Percentiles rank a stretch among this genome's conserved stretches.
phyloP scores from a whole-genome alignment of 1,284 basidiomycete species.

The Caloboletus inedulis region DNA sequence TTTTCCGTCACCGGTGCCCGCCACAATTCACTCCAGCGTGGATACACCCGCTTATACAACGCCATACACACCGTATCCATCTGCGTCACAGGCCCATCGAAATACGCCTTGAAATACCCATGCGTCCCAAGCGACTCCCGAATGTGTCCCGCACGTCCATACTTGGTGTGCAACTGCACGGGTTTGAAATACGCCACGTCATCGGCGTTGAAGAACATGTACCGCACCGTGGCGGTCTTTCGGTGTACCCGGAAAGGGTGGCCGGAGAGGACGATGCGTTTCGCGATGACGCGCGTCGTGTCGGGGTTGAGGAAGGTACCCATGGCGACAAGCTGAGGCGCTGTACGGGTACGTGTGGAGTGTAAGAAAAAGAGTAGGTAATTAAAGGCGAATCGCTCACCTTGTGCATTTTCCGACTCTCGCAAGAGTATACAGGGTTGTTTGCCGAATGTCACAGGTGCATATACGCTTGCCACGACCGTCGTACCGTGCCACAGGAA shows the following conservation, averaged over 20 bases:
- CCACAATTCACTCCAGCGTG: slow-evolving; percentile 72
- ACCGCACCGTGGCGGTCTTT: slow-evolving; percentile 95
- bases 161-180: slow-evolving; percentile 90
- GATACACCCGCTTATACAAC: slow-evolving; percentile 88
- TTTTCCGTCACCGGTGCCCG: slow-evolving; percentile 22
- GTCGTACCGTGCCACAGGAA: slow-evolving; percentile 84
- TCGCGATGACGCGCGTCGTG: slow-evolving; percentile 89
- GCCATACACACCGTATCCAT: slow-evolving; percentile 96
- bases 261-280: slow-evolving; percentile 90
- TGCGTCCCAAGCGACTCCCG: slow-evolving; percentile 95
- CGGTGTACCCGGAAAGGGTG: slow-evolving; percentile 98
- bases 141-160: slow-evolving; percentile 90
- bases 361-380: not conserved
- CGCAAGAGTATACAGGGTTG: slow-evolving; percentile 73
- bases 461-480: slow-evolving; percentile 83
- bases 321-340: slow-evolving; percentile 85
- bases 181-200: slow-evolving; percentile 95
- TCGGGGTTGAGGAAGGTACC: slow-evolving; percentile 88
- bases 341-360: slow-evolving; percentile 34
- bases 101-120: slow-evolving; percentile 97
- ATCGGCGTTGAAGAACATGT: slow-evolving; percentile 97
- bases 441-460: slow-evolving; percentile 87
- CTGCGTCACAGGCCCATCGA: slow-evolving; percentile 92
- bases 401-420: slow-evolving; percentile 60
- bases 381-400: slow-evolving; percentile 40